Conservation (phyloP, 2,329 filamentous ascomycete genomes). For the Bipolaris gigantea region DNA sequence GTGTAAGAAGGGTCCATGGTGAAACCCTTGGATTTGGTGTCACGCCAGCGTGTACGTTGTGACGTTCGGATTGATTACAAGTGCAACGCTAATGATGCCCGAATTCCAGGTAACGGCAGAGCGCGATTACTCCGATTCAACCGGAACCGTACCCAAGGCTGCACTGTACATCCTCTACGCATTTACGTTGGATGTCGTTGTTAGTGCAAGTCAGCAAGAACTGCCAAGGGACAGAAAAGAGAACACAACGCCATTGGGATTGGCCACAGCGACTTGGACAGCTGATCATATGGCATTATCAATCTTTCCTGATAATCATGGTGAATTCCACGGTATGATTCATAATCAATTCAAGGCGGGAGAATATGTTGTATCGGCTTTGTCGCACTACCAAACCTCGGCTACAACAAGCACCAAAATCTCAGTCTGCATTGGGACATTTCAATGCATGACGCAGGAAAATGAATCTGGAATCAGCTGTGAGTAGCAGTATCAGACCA, state of each 20-base stretch:
- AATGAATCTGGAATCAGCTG: slow-evolving; percentile 32
- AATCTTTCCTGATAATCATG: slow-evolving; percentile 20
- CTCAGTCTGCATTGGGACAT: slow-evolving; percentile 47
- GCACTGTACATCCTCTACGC: slow-evolving; percentile 53
- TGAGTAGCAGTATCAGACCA: slow-evolving; percentile 19
- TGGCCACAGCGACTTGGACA: slow-evolving; percentile 49
- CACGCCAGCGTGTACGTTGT: neutral
- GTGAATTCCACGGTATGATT: slow-evolving; percentile 43
- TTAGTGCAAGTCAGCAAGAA: slow-evolving; percentile 36
- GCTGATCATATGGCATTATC: neutral
- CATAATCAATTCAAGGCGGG: slow-evolving; percentile 40
- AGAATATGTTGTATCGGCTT: slow-evolving; percentile 36
- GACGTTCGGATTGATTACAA: neutral
- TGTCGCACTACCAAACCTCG: slow-evolving; percentile 38
- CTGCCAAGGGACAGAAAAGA: neutral
- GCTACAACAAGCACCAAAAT: slow-evolving; percentile 41
- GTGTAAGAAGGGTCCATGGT: neutral
- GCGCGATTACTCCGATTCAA: slow-evolving; percentile 57
- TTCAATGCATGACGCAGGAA: neutral
- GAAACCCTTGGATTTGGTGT: neutral
- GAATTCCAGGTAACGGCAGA: slow-evolving; percentile 60
- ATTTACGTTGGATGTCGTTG: slow-evolving; percentile 73
- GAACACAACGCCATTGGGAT: slow-evolving; percentile 42
- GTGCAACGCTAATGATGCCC: neutral
- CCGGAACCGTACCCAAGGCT: no score